Evolutionary conservation across 140 eudicot genomes (phyloP).

Genomic region (Flaveria floridana): DNA sequence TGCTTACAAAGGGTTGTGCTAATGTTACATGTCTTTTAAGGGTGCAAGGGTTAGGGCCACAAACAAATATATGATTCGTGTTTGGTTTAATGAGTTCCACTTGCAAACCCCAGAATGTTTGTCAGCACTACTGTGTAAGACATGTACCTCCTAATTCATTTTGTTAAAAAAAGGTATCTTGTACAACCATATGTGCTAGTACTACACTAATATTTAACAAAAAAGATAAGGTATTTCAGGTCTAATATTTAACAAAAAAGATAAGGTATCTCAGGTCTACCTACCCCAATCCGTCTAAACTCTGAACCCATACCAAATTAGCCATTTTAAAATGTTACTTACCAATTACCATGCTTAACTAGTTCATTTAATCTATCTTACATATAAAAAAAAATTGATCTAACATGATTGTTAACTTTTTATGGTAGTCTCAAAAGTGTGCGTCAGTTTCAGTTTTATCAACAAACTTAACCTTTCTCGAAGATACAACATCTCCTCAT

Average conservation of each 20-base stretch:
- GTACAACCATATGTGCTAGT: no score
- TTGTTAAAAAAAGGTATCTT: no score
- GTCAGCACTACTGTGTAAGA: background rate
- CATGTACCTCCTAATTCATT: background rate
- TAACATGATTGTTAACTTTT: background rate
- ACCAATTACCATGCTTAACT: background rate
- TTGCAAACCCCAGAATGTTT: background rate
- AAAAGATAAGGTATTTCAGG: background rate
- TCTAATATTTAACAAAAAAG: background rate
- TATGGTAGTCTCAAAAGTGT: background rate
- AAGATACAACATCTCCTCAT: conserved; percentile 70
- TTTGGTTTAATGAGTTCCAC: background rate
- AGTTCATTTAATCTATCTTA: no score
- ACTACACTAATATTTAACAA: background rate
- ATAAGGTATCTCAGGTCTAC: background rate
- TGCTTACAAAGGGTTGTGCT: background rate
- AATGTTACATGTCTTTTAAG: background rate
- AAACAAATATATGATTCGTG: background rate
- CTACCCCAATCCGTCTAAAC: background rate
- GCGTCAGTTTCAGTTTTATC: background rate
- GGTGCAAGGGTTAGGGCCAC: background rate
- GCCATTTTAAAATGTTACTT: background rate
- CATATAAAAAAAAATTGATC: background rate
- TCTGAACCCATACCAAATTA: background rate
- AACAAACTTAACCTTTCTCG: conserved; percentile 77